Evolutionary conservation across 352 stramenopile genomes (phyloP).

Genomic region (Halophytophthora polymorphica): DNA sequence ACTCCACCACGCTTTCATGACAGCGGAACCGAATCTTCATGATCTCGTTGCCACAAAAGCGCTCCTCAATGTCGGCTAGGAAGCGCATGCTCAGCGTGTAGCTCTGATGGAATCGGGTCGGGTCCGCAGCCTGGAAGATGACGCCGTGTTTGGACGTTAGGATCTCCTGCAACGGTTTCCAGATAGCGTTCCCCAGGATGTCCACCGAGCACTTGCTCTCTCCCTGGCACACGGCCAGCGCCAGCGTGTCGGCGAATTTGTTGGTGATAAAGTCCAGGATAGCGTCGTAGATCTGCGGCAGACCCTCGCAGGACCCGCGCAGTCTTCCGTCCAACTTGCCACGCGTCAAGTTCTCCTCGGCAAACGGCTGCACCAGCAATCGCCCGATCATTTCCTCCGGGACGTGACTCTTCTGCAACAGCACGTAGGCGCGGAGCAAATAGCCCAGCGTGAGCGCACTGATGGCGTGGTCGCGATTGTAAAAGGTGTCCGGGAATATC

Average conservation of each 20-base stretch:
- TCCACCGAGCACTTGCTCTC: constrained; percentile 68
- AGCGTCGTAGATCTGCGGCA: constrained; percentile 66
- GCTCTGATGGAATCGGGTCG: constrained; percentile 77
- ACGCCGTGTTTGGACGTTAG: constrained; percentile 68
- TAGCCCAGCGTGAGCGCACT: constrained; percentile 62
- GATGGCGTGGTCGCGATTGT: constrained; percentile 76
- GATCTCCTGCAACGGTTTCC: constrained; percentile 70
- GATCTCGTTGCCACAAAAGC: constrained; percentile 48
- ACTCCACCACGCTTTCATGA: constrained; percentile 71
- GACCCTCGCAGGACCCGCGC: constrained; percentile 73
- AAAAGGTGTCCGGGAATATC: constrained; percentile 86
- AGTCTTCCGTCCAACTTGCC: constrained; percentile 69
- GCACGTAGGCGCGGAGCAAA: constrained; percentile 69
- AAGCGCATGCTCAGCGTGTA: constrained; percentile 81
- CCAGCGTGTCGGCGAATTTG: constrained; percentile 64
- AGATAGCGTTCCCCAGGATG: constrained; percentile 78
- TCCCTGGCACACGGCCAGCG: constrained; percentile 63
- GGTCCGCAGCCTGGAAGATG: constrained; percentile 80
- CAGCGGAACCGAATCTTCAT: constrained; percentile 66
- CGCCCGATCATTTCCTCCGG: constrained; percentile 81
- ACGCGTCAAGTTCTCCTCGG: constrained; percentile 73
- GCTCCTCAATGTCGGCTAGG: constrained; percentile 44
- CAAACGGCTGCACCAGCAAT: constrained; percentile 73
- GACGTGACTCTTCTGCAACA: constrained; percentile 71
- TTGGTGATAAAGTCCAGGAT: constrained; percentile 70